Conservation (phyloP, 2,329 filamentous ascomycete species). For the Capronia americana region DNA sequence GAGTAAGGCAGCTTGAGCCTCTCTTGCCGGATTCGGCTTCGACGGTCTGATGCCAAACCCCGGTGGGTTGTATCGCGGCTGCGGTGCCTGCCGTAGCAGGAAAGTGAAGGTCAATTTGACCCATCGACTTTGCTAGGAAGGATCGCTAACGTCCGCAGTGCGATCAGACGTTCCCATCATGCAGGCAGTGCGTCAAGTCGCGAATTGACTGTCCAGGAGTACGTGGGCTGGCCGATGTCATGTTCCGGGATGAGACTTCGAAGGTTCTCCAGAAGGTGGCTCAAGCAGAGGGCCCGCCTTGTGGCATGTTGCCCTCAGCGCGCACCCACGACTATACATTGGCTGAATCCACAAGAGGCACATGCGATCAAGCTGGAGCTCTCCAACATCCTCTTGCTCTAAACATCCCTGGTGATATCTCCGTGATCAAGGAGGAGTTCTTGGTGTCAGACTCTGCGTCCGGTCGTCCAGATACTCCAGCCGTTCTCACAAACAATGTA, state of each 20-base stretch:
- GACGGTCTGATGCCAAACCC: background rate
- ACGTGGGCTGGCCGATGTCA: background rate
- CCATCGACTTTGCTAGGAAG: background rate
- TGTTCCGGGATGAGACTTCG: conserved; percentile 7
- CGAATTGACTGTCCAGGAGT: conserved; percentile 1
- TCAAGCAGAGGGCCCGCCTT: background rate
- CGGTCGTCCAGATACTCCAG: background rate
- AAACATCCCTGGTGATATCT: background rate
- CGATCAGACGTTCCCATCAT: background rate
- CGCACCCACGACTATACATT: background rate
- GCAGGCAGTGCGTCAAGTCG: conserved; percentile 2
- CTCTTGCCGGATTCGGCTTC: background rate
- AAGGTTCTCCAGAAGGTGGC: background rate
- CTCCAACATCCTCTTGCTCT: background rate
- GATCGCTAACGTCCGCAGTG: background rate
- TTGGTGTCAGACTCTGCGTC: background rate
- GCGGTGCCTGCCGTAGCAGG: conserved; percentile 1
- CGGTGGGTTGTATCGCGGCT: conserved; percentile 3
- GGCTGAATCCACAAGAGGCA: background rate
- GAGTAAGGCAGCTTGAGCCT: background rate
- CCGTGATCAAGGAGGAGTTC: background rate
- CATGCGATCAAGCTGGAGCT: background rate
- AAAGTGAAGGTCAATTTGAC: conserved; percentile 8
- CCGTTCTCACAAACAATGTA: background rate
- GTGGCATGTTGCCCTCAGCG: background rate